Conservation (phyloP, 2,329 filamentous ascomycete species). For the Ophiobolus disseminans region DNA sequence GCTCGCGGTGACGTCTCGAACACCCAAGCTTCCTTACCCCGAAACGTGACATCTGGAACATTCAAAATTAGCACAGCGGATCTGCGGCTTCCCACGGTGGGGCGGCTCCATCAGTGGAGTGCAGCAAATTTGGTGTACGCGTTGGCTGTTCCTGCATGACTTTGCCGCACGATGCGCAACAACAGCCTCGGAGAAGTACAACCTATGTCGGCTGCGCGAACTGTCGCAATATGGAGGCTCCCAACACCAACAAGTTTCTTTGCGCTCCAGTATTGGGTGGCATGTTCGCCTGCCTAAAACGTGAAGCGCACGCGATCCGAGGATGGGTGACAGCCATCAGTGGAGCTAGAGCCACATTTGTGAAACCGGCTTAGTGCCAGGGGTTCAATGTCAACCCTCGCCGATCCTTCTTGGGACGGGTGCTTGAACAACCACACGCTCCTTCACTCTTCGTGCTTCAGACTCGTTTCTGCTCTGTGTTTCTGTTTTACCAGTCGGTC, state of each 20-base stretch:
- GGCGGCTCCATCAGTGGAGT: slow-evolving; percentile 18
- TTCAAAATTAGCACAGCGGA: slow-evolving; percentile 22
- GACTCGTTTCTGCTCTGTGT: slow-evolving; percentile 38
- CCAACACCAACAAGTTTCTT: too few species aligned
- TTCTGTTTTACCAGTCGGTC: slow-evolving; percentile 42
- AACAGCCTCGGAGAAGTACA: too few species aligned
- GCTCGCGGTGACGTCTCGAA: too few species aligned
- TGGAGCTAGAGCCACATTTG: slow-evolving; percentile 11
- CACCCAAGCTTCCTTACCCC: neutral
- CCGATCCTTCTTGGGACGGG: slow-evolving; percentile 32
- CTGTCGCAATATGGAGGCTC: too few species aligned
- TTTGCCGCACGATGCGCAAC: too few species aligned
- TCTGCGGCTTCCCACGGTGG: slow-evolving; percentile 17
- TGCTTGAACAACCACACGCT: slow-evolving; percentile 34
- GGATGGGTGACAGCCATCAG: slow-evolving; percentile 3
- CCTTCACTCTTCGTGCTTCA: slow-evolving; percentile 43
- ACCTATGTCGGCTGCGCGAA: too few species aligned
- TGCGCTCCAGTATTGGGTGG: neutral
- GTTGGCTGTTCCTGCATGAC: slow-evolving; percentile 11
- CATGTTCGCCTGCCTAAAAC: neutral
- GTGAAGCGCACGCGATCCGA: neutral
- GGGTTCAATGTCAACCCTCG: slow-evolving; percentile 27
- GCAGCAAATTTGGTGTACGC: slow-evolving; percentile 26
- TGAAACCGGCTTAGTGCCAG: slow-evolving; percentile 37
- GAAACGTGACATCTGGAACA: slow-evolving; percentile 16